Conservation (phyloP, 2,329 filamentous ascomycete species). For the Stemphylium beticola region DNA sequence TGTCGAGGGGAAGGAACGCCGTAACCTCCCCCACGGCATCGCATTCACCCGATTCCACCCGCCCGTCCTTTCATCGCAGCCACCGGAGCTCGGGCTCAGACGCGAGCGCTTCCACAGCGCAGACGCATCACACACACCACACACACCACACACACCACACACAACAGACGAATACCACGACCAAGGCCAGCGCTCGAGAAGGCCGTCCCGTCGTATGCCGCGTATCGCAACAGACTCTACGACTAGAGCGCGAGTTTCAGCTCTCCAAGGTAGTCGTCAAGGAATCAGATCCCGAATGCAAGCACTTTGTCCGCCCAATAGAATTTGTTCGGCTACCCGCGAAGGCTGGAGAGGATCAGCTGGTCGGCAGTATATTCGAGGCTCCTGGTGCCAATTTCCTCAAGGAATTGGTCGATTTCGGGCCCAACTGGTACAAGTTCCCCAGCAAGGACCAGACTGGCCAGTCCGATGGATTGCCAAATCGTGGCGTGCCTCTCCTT, state of each 20-base stretch:
- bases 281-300: conserved; percentile 72
- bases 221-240: conserved; percentile 79
- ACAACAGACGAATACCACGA: conserved; percentile 55
- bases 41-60: conserved; percentile 39
- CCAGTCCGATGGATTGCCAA: conserved; percentile 28
- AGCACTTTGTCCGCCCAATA: conserved; percentile 80
- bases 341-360: conserved; percentile 72
- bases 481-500: conserved; percentile 70
- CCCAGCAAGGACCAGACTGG: conserved; percentile 21
- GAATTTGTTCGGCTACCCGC: conserved; percentile 76
- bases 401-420: conserved; percentile 73
- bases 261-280: conserved; percentile 75
- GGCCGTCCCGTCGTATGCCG: conserved; percentile 73
- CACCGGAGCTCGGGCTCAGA: conserved; percentile 48
- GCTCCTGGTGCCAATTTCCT: conserved; percentile 77
- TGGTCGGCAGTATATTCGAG: conserved; percentile 83
- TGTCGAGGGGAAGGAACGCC: conserved; percentile 36
- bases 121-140: conserved; percentile 54
- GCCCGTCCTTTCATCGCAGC: conserved; percentile 32
- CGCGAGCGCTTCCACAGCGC: conserved; percentile 46
- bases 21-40: conserved; percentile 32
- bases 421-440: conserved; percentile 62
- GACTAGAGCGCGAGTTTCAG: conserved; percentile 87
- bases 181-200: conserved; percentile 50
- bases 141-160: conserved; percentile 32